Evolutionary conservation across 306 rosid genomes (phyloP).

Genomic region (Lathyrus oleraceus): DNA sequence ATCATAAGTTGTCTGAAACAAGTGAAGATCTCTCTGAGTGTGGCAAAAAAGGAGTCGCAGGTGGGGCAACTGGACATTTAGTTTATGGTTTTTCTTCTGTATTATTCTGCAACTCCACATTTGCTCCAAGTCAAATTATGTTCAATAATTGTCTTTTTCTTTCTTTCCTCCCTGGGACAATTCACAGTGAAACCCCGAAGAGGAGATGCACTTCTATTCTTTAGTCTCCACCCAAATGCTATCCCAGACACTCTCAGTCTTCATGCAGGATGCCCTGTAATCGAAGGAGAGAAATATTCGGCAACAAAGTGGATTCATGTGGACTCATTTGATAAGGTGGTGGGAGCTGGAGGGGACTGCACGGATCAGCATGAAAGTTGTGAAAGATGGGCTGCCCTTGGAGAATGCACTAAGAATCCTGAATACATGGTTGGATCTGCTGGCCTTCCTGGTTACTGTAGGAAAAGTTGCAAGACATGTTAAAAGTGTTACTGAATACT

Average conservation of each 20-base stretch:
- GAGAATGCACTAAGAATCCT: slow-evolving; percentile 79
- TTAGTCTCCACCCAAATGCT: slow-evolving; percentile 80
- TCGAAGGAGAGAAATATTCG: slow-evolving; percentile 98
- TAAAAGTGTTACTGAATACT: slow-evolving; percentile 37
- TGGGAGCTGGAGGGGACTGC: slow-evolving; percentile 63
- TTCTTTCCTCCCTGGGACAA: slow-evolving; percentile 28
- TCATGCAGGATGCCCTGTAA: slow-evolving; percentile 96
- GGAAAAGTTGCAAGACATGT: slow-evolving; percentile 83
- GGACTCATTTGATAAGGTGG: slow-evolving; percentile 67
- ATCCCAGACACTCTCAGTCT: slow-evolving; percentile 73
- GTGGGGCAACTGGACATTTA: slow-evolving; percentile 41
- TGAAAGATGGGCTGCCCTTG: slow-evolving; percentile 88
- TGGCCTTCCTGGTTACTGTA: slow-evolving; percentile 86
- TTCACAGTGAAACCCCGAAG: slow-evolving; percentile 74
- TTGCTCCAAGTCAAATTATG: slow-evolving; percentile 2
- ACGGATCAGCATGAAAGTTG: slow-evolving; percentile 68
- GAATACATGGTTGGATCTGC: slow-evolving; percentile 86
- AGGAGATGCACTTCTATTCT: slow-evolving; percentile 98
- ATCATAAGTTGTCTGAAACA: slow-evolving; percentile 50
- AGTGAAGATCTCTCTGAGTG: slow-evolving; percentile 76
- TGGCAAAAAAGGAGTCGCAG: slow-evolving; percentile 90
- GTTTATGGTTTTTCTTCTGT: slow-evolving; percentile 5
- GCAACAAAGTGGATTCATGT: slow-evolving; percentile 99
- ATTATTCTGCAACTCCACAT: background rate
- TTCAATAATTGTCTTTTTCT: background rate